Base-by-base conservation (phyloP, 2,329 filamentous ascomycete species). In the Penicillium psychrosexuale region DNA sequence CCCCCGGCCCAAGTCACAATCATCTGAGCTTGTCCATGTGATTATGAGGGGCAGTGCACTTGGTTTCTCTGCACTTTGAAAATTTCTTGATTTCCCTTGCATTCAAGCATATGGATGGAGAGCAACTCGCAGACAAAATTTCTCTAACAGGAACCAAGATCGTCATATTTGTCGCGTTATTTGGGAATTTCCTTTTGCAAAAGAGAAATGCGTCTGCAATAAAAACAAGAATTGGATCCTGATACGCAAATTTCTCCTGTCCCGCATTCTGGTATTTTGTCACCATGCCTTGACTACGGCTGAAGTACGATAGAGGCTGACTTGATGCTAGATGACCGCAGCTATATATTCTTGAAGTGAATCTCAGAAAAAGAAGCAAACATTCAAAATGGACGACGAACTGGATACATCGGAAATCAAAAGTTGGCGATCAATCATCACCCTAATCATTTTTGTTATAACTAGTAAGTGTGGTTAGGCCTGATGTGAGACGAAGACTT, bases 341-440 rank as follows among this genome's bases (percentile, higher is more conserved):
- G 46, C 34, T 27, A 46, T 27, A 39, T 52, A 5, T 27, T 28
- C n/a, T n/a, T 13, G n/a, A 34, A 30, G 11, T n/a, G n/a, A 17
- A 22, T 11, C 12, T 17, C 5, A 12, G 36, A 22, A 24, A 24
- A 15, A 33, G 17, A 30, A 22, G 3, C 9, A 19, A 42, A 22
- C 0, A 13, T 11, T 17, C 12, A 44, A 44, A 31, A 72, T 71
- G 71, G 60, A 64, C 12, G 59, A 64, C 47, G 67, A 73, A 51
- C 68, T 80, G 11, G 75, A 84, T 58, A 85, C 82, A 27, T 69
- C 69, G 45, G 72, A 79, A 61, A 89, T 90, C 64, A 80, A 71
- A 51, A 71, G 82, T 54, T 90, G 86, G 87, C 78, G 82, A 47
- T 89, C 87, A 15, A 89, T 90, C 47, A 72, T 90, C 53, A 89